Evolutionary conservation across 2,329 filamentous ascomycete species (phyloP), one percentile per base, ranked within the genome.

Genomic region (Macrophomina tecta): DNA sequence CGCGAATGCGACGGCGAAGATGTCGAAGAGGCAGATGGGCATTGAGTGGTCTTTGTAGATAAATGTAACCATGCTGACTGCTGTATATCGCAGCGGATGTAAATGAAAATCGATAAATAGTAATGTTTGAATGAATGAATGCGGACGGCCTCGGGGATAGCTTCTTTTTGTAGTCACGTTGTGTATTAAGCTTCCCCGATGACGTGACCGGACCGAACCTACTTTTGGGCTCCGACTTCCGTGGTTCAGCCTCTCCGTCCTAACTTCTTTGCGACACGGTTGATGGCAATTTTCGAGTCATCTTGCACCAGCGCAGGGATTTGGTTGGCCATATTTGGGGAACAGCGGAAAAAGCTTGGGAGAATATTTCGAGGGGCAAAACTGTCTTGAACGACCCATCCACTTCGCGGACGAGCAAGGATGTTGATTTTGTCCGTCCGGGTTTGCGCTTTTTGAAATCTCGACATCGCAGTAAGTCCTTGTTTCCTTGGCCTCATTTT

Each of bases 21-120:
- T 62, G 55, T 23, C 65, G 28, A 61, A 40, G 53, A 66, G 55
- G 46, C 32, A 45, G 64, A 52, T 52, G 36, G 56, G 65, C 5
- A 38, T 67, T 2, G 55, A 66, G 28, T 60, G 64, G 53, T 4
- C 42, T 6, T 30, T 65, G 52, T 65, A 23, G 58, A 53, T n/a
- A n/a, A 53, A 49, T 23, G 42, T 45, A 45, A 45, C 16, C 5
- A n/a, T 12, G 4, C 14, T 18, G n/a, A 23, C 12, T 30, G 23
- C n/a, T 36, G 3, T 30, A 5, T 45, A 9, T 2, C 9, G 23
- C 11, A 12, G 55, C n/a, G 28, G 8, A n/a, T 23, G 2, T 23
- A 23, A 23, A 23, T 23, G 23, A 23, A 23, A 23, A 23, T 23
- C 2, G 3, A 23, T 23, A 23, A 23, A 23, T 23, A 23, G 23